phyloP scores from a whole-genome alignment of 176 grass and related monocot species.

The Eragrostis nindensis region DNA sequence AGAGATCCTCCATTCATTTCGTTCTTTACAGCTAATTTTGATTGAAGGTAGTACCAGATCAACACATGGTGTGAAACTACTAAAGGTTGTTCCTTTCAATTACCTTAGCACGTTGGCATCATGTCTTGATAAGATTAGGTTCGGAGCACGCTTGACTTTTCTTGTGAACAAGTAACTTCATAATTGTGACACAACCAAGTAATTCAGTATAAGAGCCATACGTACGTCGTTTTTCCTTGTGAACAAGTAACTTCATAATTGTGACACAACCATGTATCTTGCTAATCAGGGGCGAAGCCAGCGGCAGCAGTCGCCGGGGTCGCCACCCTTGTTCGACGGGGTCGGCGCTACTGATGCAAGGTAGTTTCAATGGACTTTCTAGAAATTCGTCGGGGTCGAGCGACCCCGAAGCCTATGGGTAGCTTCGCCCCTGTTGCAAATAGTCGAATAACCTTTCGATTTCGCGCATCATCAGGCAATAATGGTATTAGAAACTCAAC shows the following conservation, averaged over 20 bases:
- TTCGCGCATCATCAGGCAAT: too few species aligned
- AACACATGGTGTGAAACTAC: conserved; percentile 15
- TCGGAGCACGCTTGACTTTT: not conserved
- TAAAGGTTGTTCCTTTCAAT: not conserved
- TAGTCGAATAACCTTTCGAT: too few species aligned
- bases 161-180: not conserved
- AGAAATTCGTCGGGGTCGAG: too few species aligned
- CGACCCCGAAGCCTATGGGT: too few species aligned
- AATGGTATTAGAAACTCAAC: too few species aligned
- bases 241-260: conserved; percentile 14
- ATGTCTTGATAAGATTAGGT: not conserved
- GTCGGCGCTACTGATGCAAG: too few species aligned
- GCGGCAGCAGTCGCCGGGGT: not conserved
- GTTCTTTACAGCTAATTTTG: not conserved
- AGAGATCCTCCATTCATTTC: not conserved
- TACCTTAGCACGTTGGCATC: not conserved
- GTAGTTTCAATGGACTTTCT: too few species aligned
- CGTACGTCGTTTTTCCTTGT: conserved; percentile 1
- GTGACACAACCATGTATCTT: not conserved
- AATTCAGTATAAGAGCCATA: not conserved
- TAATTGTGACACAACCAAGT: not conserved
- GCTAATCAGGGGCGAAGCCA: not conserved
- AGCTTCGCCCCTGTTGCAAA: too few species aligned
- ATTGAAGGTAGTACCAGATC: not conserved
- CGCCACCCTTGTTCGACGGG: too few species aligned